These are phyloP conservation scores for Hymenoscyphus scutula DNA, from an alignment of 2,329 filamentous ascomycete species.

Conservation along the genomic window DNA sequence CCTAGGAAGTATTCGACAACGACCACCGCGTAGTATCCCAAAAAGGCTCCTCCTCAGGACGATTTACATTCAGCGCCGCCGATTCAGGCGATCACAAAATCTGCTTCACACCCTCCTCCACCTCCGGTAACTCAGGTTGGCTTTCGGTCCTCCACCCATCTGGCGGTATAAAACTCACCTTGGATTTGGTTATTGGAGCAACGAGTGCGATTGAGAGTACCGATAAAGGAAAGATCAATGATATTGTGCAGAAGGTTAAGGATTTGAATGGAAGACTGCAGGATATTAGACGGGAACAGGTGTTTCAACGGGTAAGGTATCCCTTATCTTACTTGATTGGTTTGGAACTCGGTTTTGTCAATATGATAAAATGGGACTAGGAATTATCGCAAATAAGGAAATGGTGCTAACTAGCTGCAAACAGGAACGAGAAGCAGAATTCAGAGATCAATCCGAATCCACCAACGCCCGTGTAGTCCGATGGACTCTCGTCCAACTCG, in stretches of 20 bases:
- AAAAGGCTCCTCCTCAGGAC: conserved; percentile 70
- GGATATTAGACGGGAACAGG: conserved; percentile 90
- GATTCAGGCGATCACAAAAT: conserved; percentile 94
- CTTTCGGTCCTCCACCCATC: conserved; percentile 61
- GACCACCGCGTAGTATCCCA: conserved; percentile 94
- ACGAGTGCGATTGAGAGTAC: conserved; percentile 89
- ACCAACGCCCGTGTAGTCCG: conserved; percentile 90
- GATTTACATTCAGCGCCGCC: conserved; percentile 93
- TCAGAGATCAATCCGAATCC: conserved; percentile 93
- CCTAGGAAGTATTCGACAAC: conserved; percentile 87
- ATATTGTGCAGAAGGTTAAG: conserved; percentile 82
- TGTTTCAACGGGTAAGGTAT: conserved; percentile 95
- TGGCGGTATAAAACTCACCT: conserved; percentile 76
- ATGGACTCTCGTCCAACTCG: conserved; percentile 90
- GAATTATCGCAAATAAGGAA: background rate
- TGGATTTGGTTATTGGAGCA: conserved; percentile 93
- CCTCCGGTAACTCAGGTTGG: conserved; percentile 68
- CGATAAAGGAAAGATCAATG: conserved; percentile 89
- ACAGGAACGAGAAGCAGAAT: conserved; percentile 94
- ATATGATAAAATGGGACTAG: background rate
- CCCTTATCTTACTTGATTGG: too few relatives aligned
- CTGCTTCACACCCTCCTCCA: conserved; percentile 86
- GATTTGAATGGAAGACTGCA: conserved; percentile 84
- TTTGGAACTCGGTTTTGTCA: too few relatives aligned
- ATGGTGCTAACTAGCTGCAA: background rate